A percentile compares a stretch with the other conserved stretches of the same genome.
These are phyloP conservation scores for Fusarium compactum DNA, from an alignment of 2,329 filamentous ascomycete genomes.

Conservation along the genomic window DNA sequence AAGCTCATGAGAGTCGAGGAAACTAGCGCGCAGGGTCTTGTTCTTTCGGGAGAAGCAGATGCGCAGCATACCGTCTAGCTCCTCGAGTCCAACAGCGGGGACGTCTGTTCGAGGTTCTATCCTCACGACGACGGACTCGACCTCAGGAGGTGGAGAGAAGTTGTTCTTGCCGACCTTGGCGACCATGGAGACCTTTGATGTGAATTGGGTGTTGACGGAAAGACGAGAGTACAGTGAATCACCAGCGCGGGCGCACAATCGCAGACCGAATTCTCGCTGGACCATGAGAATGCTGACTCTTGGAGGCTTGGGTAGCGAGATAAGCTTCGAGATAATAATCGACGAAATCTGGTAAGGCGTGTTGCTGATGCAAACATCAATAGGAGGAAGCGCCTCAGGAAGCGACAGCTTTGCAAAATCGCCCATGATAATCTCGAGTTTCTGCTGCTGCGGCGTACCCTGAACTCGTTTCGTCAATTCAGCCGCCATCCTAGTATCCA, in stretches of 20 bases:
- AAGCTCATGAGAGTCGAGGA: slow-evolving; percentile 83
- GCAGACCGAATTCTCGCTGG: slow-evolving; percentile 92
- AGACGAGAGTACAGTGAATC: slow-evolving; percentile 93
- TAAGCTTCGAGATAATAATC: slow-evolving; percentile 90
- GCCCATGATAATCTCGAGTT: slow-evolving; percentile 87
- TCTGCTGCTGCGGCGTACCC: slow-evolving; percentile 84
- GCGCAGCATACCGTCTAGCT: slow-evolving; percentile 90
- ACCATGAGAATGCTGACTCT: slow-evolving; percentile 93
- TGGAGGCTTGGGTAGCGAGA: slow-evolving; percentile 84
- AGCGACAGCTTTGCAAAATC: slow-evolving; percentile 88
- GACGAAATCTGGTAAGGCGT: slow-evolving; percentile 80
- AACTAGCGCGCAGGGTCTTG: slow-evolving; percentile 85
- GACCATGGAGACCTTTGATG: slow-evolving; percentile 72
- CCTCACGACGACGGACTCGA: slow-evolving; percentile 90
- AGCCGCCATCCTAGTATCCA: slow-evolving; percentile 96
- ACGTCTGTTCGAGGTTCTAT: slow-evolving; percentile 85
- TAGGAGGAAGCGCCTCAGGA: slow-evolving; percentile 75
- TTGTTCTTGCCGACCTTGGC: slow-evolving; percentile 98
- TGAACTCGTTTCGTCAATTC: slow-evolving; percentile 95
- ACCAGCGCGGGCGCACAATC: slow-evolving; percentile 87
- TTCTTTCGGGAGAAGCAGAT: slow-evolving; percentile 84
- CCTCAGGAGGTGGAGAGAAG: slow-evolving; percentile 93
- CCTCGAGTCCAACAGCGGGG: slow-evolving; percentile 90
- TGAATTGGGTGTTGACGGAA: slow-evolving; percentile 94
- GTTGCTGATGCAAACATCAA: slow-evolving; percentile 84